These are phyloP conservation scores for Penicillium cinerascens DNA, from an alignment of 495 filamentous ascomycete species.

Conservation along the genomic window DNA sequence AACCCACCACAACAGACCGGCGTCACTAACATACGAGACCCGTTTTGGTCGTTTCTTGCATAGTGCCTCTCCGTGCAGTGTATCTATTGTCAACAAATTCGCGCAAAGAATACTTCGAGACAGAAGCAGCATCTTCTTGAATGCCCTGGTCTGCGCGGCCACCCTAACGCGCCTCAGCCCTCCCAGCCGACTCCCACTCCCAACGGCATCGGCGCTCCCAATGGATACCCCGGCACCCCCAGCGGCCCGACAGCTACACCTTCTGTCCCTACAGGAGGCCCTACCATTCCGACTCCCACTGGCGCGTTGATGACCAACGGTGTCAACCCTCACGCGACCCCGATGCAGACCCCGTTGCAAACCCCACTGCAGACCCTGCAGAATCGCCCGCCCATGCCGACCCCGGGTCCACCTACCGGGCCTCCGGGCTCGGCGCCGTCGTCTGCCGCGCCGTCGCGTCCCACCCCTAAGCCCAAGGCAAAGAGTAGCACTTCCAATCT, in stretches of 20 bases:
- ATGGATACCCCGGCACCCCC: conserved; percentile 47
- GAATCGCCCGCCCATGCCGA: conserved; percentile 37
- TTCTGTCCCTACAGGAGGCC: conserved; percentile 30
- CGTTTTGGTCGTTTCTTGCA: conserved; percentile 18
- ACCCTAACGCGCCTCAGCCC: conserved; percentile 42
- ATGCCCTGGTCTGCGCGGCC: conserved; percentile 49
- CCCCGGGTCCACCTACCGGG: conserved; percentile 31
- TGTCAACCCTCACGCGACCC: conserved; percentile 43
- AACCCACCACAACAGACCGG: conserved; percentile 19
- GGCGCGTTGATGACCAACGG: conserved; percentile 45
- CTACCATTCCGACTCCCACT: conserved; percentile 38
- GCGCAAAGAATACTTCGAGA: conserved; percentile 56
- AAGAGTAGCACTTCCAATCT: conserved; percentile 38
- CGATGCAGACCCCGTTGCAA: conserved; percentile 37
- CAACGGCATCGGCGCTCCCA: conserved; percentile 43
- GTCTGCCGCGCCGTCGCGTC: conserved; percentile 29
- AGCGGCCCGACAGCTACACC: conserved; percentile 37
- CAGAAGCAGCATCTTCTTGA: conserved; percentile 56
- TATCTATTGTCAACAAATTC: conserved; percentile 57
- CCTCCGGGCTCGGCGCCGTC: conserved; percentile 30
- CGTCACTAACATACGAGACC: conserved; percentile 34
- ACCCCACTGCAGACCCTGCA: conserved; percentile 32
- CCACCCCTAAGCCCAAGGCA: conserved; percentile 43
- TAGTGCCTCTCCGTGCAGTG: conserved; percentile 59
- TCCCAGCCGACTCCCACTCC: conserved; percentile 38